A percentile compares a stretch with the other conserved stretches of the same genome.
These are phyloP conservation scores for Fusarium falciforme DNA, from an alignment of 2,329 filamentous ascomycete species.

Conservation along the genomic window DNA sequence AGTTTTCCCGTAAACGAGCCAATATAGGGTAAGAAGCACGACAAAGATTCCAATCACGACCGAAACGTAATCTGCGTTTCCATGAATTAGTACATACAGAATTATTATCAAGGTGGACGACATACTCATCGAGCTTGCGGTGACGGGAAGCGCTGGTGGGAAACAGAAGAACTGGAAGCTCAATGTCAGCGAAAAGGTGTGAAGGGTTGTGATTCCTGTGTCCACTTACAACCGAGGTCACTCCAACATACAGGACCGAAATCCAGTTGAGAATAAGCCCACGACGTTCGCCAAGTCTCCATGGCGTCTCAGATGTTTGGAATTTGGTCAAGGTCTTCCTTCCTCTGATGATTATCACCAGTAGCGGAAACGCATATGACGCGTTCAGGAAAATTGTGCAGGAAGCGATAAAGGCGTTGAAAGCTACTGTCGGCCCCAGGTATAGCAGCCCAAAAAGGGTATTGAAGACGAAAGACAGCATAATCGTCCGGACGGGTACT, in stretches of 20 bases:
- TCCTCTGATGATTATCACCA: slow-evolving; percentile 24
- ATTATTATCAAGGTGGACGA: rapidly evolving
- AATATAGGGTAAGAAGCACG: slow-evolving; percentile 21
- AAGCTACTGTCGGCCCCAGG: slow-evolving; percentile 28
- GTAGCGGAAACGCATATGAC: slow-evolving; percentile 32
- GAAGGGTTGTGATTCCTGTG: rapidly evolving
- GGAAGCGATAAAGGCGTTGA: slow-evolving; percentile 33
- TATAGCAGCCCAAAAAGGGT: slow-evolving; percentile 32
- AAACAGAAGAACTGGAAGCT: slow-evolving; percentile 35
- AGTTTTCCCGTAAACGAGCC: slow-evolving; percentile 24
- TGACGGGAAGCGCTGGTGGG: slow-evolving; percentile 26
- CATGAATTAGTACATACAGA: background rate
- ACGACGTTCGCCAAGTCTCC: slow-evolving; percentile 13
- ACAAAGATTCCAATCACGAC: slow-evolving; percentile 51
- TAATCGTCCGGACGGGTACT: slow-evolving; percentile 23
- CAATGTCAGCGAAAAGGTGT: background rate
- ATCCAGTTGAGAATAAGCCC: slow-evolving; percentile 27
- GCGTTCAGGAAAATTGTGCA: slow-evolving; percentile 37
- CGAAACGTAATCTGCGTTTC: slow-evolving; percentile 48
- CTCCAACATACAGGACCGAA: slow-evolving; percentile 31
- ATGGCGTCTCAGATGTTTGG: slow-evolving; percentile 13
- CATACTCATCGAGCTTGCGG: slow-evolving; percentile 35
- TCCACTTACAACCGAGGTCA: slow-evolving; percentile 28
- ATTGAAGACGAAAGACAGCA: slow-evolving; percentile 29
- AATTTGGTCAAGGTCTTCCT: background rate